A percentile compares a stretch with the other conserved stretches of the same genome.
Evolutionary conservation across 257 asterid species (phyloP).

Genomic region (Capsicum rhomboideum): DNA sequence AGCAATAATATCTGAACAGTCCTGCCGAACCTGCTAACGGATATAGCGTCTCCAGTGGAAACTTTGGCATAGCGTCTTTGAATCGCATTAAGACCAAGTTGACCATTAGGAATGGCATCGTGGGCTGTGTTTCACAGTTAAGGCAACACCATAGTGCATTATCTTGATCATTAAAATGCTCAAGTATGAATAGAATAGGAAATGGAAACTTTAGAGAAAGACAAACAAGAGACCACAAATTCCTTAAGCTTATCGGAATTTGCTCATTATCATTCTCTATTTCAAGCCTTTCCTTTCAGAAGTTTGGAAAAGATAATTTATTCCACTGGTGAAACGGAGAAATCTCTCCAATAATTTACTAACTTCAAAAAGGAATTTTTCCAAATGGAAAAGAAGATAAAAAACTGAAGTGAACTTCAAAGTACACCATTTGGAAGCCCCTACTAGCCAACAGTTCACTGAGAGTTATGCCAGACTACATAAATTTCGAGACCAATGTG

Average conservation of each 20-base stretch:
- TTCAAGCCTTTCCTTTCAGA: not conserved
- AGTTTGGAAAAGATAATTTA: not conserved
- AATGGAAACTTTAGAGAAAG: not conserved
- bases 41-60: slow-evolving; percentile 64
- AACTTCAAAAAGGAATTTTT: not conserved
- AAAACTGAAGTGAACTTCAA: not conserved
- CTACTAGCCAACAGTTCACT: not conserved
- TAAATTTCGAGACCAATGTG: not conserved
- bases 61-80: slow-evolving; percentile 90
- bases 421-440: not conserved
- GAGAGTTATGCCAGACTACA: not conserved
- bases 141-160: slow-evolving; percentile 27
- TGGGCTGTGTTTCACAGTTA: slow-evolving; percentile 62
- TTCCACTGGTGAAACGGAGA: not conserved
- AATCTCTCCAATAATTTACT: not conserved
- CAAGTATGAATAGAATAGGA: not conserved
- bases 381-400: not conserved
- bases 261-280: not conserved
- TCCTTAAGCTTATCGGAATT: not conserved
- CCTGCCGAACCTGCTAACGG: slow-evolving; percentile 56
- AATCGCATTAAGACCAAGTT: slow-evolving; percentile 71
- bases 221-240: not conserved
- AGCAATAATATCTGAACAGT: not conserved
- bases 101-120: slow-evolving; percentile 49
- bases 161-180: not conserved